Evolutionary conservation across 2,329 filamentous ascomycete genomes (phyloP), one percentile per base, ranked within the genome.

Genomic region (Albophoma yamanashiensis): DNA sequence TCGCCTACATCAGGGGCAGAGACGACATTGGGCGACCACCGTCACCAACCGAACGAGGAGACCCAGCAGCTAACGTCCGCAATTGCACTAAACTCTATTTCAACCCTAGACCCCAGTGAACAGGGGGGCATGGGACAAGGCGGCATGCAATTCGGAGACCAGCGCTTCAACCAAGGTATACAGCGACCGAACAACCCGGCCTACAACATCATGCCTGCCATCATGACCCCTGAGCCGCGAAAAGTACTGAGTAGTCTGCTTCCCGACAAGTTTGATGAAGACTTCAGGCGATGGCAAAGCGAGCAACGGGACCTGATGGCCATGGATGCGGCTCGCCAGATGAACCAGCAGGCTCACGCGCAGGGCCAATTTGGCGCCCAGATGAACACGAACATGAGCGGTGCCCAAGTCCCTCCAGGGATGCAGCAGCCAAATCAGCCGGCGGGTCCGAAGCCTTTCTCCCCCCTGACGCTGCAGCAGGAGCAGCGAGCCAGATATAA

Each of bases 81-180:
- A n/a, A n/a, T n/a, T n/a, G n/a, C n/a, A n/a, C n/a, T n/a, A n/a
- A n/a, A n/a, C n/a, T n/a, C n/a, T n/a, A n/a, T n/a, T n/a, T n/a
- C n/a, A n/a, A n/a, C n/a, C n/a, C n/a, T n/a, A n/a, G n/a, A n/a
- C n/a, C n/a, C n/a, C n/a, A n/a, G n/a, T n/a, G n/a, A n/a, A n/a
- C n/a, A n/a, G n/a, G n/a, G n/a, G 53, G 75, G 74, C 53, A 73
- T 77, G 60, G 76, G 74, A 6, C 79, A 79, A 56, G 76, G 71
- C 5, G 77, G 74, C 57, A 71, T 75, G 3, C 77, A 76, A 3
- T 84, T 84, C 66, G 78, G 76, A 20, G 77, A 79, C 60, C 76
- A 78, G 36, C 71, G 80, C 4, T 86, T 86, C 65, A 82, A 79
- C 63, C 80, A 82, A 66, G 74, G 70, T 59, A 80, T 78, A 42